Percentiles rank a stretch among this genome's conserved stretches.
Evolutionary conservation across 768 basidiomycete genomes (phyloP).

Genomic region (Rhodotorula babjevae): DNA sequence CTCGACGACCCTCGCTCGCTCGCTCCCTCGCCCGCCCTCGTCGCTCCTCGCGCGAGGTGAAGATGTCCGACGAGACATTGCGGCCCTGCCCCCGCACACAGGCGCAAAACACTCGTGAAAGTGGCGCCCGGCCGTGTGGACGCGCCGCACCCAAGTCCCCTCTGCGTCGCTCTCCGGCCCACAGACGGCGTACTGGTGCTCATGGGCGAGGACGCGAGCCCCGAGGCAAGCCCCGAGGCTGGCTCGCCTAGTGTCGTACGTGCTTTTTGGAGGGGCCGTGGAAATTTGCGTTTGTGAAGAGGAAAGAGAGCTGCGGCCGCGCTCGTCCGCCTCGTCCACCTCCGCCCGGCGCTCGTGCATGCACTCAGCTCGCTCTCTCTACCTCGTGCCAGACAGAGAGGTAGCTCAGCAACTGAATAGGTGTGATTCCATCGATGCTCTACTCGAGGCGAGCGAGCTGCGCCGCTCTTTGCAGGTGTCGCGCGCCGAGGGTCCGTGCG

Average conservation of each 20-base stretch:
- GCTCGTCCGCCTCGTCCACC: neutral
- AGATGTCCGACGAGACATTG: constrained; percentile 33
- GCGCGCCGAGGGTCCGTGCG: no score
- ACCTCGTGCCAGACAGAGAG: no score
- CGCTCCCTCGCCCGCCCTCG: neutral
- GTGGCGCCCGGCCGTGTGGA: constrained; percentile 15
- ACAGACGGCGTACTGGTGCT: constrained; percentile 15
- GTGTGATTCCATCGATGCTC: no score
- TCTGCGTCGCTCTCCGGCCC: constrained; percentile 17
- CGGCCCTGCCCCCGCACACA: constrained; percentile 30
- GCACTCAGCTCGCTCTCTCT: no score
- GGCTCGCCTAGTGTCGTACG: constrained; percentile 6
- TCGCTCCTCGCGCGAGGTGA: no score
- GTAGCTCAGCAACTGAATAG: no score
- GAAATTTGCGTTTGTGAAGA: neutral
- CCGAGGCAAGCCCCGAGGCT: no score
- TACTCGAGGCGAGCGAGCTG: no score
- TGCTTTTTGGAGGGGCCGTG: constrained; percentile 30
- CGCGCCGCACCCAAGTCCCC: constrained; percentile 37
- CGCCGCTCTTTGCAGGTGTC: no score
- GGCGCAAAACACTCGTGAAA: constrained; percentile 1
- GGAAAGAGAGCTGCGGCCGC: neutral
- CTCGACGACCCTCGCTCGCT: no score
- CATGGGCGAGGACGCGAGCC: neutral
- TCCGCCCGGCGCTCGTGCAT: no score